Evolutionary conservation across 257 asterid genomes (phyloP).

Genomic region (Fraxinus pennsylvanica): DNA sequence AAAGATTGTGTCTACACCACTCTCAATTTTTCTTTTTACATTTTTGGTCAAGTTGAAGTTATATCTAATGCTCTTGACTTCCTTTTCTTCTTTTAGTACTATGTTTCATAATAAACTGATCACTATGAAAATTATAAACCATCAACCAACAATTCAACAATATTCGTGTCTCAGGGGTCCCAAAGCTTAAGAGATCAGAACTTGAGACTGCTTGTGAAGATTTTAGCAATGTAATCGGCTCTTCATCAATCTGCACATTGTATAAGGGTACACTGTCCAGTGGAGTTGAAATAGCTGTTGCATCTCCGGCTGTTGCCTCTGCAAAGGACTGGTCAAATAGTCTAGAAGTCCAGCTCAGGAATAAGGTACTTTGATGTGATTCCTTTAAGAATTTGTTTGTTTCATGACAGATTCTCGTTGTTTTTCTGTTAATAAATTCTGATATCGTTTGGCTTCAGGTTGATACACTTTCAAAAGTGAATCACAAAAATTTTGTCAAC

Average conservation of each 20-base stretch:
- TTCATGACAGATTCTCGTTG: not conserved
- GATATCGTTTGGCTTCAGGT: conserved; percentile 49
- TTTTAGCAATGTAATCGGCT: conserved; percentile 84
- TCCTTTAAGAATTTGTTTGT: not conserved
- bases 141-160: not conserved
- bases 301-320: conserved; percentile 55
- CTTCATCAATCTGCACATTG: conserved; percentile 57
- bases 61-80: not conserved
- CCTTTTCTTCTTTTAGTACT: conserved; percentile 7
- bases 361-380: conserved; percentile 50
- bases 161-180: conserved; percentile 60
- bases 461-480: conserved; percentile 73
- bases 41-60: not conserved
- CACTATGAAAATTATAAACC: not conserved
- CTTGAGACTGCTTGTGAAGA: conserved; percentile 89
- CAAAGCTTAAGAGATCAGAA: conserved; percentile 77
- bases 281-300: conserved; percentile 90
- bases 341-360: conserved; percentile 68
- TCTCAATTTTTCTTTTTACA: not conserved
- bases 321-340: conserved; percentile 75
- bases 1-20: not conserved
- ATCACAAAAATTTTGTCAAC: conserved; percentile 82
- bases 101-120: conserved; percentile 8
- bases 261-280: conserved; percentile 85
- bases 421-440: not conserved